Percentiles rank a stretch among this genome's conserved stretches.
Evolutionary conservation across 1,139 yeast species (phyloP).

Genomic region (Torulaspora globosa): DNA sequence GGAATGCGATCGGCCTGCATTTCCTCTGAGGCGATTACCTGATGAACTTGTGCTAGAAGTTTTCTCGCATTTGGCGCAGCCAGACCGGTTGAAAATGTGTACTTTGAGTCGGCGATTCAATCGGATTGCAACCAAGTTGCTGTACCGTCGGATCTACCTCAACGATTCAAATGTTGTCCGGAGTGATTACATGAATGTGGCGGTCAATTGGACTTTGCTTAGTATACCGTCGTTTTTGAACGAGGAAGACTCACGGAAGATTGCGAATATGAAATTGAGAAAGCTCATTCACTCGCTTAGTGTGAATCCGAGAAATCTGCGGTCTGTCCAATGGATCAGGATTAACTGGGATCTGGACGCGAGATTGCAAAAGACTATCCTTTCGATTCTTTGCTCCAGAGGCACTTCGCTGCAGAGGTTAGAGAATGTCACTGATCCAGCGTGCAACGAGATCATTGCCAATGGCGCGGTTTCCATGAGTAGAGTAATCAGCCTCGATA

Average conservation of each 20-base stretch:
- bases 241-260: slow-evolving; percentile 32
- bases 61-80: slow-evolving; percentile 35
- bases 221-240: slow-evolving; percentile 32
- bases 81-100: slow-evolving; percentile 29
- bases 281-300: slow-evolving; percentile 32
- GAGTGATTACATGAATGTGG: slow-evolving; percentile 34
- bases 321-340: slow-evolving; percentile 39
- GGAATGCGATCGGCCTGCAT: slow-evolving; percentile 7
- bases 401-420: slow-evolving; percentile 36
- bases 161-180: slow-evolving; percentile 39
- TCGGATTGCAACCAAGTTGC: slow-evolving; percentile 29
- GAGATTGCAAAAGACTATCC: slow-evolving; percentile 32
- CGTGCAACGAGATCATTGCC: slow-evolving; percentile 37
- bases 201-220: slow-evolving; percentile 37
- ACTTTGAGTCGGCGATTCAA: slow-evolving; percentile 26
- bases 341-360: slow-evolving; percentile 42
- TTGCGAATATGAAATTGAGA: slow-evolving; percentile 32
- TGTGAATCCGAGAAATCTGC: slow-evolving; percentile 25
- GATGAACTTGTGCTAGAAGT: slow-evolving; percentile 34
- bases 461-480: slow-evolving; percentile 26
- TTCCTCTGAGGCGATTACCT: slow-evolving; percentile 23
- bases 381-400: slow-evolving; percentile 30
- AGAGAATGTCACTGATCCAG: slow-evolving; percentile 41
- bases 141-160: slow-evolving; percentile 36
- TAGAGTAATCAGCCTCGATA: slow-evolving; percentile 38